Conservation (phyloP, 768 basidiomycete genomes). For the Mycena belliarum region DNA sequence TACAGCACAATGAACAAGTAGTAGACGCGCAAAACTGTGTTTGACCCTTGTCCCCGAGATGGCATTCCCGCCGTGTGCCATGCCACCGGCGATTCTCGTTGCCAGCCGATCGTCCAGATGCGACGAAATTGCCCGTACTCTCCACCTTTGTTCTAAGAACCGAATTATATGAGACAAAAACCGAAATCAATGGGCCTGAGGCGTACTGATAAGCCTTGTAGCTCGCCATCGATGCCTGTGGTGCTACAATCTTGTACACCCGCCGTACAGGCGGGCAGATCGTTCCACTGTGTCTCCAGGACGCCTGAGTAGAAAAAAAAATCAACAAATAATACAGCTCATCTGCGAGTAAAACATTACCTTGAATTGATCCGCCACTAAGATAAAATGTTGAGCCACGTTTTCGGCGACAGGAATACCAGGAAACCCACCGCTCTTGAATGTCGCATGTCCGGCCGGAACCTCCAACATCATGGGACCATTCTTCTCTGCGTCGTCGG, state of each 20-base stretch:
- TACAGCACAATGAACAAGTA: slow-evolving; percentile 63
- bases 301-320: slow-evolving; percentile 33
- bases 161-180: background rate
- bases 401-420: background rate
- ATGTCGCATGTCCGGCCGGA: slow-evolving; percentile 58
- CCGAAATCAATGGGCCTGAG: background rate
- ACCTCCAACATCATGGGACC: slow-evolving; percentile 63
- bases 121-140: slow-evolving; percentile 55
- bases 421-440: slow-evolving; percentile 56
- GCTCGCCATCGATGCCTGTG: slow-evolving; percentile 47
- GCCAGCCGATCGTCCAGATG: slow-evolving; percentile 56
- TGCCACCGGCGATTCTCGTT: slow-evolving; percentile 80
- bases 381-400: background rate
- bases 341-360: no score
- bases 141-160: slow-evolving; percentile 53
- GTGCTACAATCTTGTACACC: slow-evolving; percentile 64
- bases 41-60: slow-evolving; percentile 62
- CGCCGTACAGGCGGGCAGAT: slow-evolving; percentile 57
- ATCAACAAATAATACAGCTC: slow-evolving; percentile 1
- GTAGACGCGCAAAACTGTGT: slow-evolving; percentile 54
- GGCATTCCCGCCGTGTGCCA: slow-evolving; percentile 67
- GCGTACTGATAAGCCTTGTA: slow-evolving; percentile 65
- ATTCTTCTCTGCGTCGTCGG: slow-evolving; percentile 52
- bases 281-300: slow-evolving; percentile 63
- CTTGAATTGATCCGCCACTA: slow-evolving; percentile 69